These are phyloP conservation scores for Hibiscus tridactylites DNA, from an alignment of 345 rosid genomes.

Conservation along the genomic window DNA sequence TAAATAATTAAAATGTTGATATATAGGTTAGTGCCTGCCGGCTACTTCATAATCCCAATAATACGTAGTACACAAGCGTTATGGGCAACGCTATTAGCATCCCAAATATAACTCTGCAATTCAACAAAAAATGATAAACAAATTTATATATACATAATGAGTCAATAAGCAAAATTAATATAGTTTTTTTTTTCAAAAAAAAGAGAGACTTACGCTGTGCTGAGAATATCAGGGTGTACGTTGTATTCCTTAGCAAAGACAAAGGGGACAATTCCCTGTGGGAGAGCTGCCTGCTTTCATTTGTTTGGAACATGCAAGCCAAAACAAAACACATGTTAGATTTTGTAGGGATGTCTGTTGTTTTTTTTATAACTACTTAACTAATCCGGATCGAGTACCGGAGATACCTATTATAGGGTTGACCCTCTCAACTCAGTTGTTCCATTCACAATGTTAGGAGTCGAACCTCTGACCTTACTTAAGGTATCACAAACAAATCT, in stretches of 20 bases:
- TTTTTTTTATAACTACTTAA: too few species aligned
- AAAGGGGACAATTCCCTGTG: conserved; percentile 83
- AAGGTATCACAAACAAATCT: too few species aligned
- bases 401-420: too few species aligned
- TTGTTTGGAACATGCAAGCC: conserved; percentile 8
- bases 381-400: too few species aligned
- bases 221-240: conserved; percentile 72
- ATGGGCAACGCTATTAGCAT: conserved; percentile 96
- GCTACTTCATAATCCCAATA: conserved; percentile 54
- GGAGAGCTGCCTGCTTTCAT: conserved; percentile 60
- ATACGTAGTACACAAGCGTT: conserved; percentile 84
- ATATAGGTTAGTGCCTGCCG: neutral
- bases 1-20: neutral
- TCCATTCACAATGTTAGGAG: too few species aligned
- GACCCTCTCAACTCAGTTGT: too few species aligned
- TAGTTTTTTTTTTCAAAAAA: too few species aligned
- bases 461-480: too few species aligned
- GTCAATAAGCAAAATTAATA: neutral
- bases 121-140: neutral
- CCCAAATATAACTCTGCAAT: conserved; percentile 90
- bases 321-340: conserved; percentile 17
- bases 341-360: neutral
- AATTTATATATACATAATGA: neutral
- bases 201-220: conserved; percentile 48
- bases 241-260: conserved; percentile 79